Conservation (phyloP, 805 yeast species). For the Wickerhamiella occidentalis region DNA sequence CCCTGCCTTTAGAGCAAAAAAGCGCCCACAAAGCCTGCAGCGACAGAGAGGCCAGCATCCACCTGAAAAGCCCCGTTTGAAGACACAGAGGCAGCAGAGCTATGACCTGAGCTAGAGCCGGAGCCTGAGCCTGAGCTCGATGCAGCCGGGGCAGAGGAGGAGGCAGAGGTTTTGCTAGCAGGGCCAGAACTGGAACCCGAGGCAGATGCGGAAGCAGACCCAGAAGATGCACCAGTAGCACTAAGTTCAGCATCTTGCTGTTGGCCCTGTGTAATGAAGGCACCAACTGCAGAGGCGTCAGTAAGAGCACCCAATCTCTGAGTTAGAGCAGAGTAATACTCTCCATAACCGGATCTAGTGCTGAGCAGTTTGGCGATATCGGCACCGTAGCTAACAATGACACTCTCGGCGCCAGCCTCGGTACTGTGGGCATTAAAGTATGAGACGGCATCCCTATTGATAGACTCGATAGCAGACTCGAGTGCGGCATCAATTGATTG, state of each 20-base stretch:
- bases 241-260: background rate
- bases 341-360: background rate
- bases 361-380: background rate
- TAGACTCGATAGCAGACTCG: background rate
- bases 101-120: background rate
- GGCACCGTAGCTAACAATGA: background rate
- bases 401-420: background rate
- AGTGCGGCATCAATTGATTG: background rate
- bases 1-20: background rate
- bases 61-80: background rate
- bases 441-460: background rate
- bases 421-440: background rate
- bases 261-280: background rate
- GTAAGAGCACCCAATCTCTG: background rate
- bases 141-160: background rate
- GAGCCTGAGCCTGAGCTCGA: background rate
- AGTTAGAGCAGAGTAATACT: background rate
- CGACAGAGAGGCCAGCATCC: background rate
- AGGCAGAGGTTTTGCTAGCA: background rate
- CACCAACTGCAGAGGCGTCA: background rate
- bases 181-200: background rate
- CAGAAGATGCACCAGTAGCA: background rate
- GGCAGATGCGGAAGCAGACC: background rate
- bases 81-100: background rate
- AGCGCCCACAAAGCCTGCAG: background rate